Evolutionary conservation across 352 stramenopile species (phyloP).

Genomic region (Globisporangium barbulae): DNA sequence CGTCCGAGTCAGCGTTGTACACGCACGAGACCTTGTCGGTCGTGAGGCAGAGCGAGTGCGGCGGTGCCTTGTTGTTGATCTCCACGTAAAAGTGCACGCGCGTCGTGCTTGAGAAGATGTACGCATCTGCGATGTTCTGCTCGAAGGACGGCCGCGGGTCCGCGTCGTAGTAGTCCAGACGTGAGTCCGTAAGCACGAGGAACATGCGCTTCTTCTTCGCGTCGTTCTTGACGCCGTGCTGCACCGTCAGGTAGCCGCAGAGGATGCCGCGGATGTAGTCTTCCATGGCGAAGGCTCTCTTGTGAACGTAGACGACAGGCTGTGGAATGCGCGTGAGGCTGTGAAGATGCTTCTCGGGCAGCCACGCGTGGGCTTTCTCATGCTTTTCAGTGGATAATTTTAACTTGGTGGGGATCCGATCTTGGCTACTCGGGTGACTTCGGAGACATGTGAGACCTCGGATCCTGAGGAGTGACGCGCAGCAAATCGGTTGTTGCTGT

Average conservation of each 20-base stretch:
- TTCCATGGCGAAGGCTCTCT: slow-evolving; percentile 32
- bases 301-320: too few relatives aligned
- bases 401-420: too few relatives aligned
- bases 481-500: too few relatives aligned
- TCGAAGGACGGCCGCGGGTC: slow-evolving; percentile 66
- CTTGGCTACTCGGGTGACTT: too few relatives aligned
- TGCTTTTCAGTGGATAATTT: too few relatives aligned
- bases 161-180: slow-evolving; percentile 64
- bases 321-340: too few relatives aligned
- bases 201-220: slow-evolving; percentile 62
- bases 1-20: slow-evolving; percentile 50
- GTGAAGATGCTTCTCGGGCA: too few relatives aligned
- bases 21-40: slow-evolving; percentile 58
- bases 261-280: slow-evolving; percentile 72
- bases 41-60: slow-evolving; percentile 58
- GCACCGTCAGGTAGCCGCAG: slow-evolving; percentile 62
- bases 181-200: slow-evolving; percentile 69
- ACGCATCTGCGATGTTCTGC: slow-evolving; percentile 46
- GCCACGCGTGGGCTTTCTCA: too few relatives aligned
- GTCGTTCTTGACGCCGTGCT: slow-evolving; percentile 42
- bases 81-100: slow-evolving; percentile 59
- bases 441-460: too few relatives aligned
- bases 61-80: slow-evolving; percentile 52
- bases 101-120: slow-evolving; percentile 45
- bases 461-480: too few relatives aligned